phyloP scores from a whole-genome alignment of 225 moss, liverwort and hornwort genomes.

The Pseudoscleropodium purum region DNA sequence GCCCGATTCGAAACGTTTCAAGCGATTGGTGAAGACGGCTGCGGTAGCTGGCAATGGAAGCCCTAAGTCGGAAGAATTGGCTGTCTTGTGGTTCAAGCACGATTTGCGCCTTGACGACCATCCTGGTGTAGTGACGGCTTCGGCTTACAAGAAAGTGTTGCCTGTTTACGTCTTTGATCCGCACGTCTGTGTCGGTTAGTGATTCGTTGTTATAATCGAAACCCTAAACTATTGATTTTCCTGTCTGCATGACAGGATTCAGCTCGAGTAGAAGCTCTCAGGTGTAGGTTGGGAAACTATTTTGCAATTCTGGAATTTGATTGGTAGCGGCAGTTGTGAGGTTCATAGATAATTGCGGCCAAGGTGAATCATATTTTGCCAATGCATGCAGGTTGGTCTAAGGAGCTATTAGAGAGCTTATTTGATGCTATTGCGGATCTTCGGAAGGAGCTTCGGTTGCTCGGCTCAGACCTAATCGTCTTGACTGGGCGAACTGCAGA shows the following conservation, averaged over 20 bases:
- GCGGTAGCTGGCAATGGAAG: neutral
- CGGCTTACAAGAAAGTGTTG: slow-evolving; percentile 46
- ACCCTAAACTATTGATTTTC: neutral
- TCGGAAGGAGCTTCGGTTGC: slow-evolving; percentile 49
- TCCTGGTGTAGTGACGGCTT: slow-evolving; percentile 68
- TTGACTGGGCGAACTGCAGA: slow-evolving; percentile 54
- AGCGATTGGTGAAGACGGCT: neutral
- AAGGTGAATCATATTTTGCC: neutral
- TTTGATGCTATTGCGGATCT: slow-evolving; percentile 75
- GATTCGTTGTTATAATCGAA: neutral
- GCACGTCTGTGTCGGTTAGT: slow-evolving; percentile 57
- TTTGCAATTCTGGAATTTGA: neutral
- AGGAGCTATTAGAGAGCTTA: slow-evolving; percentile 56
- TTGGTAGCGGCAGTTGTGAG: neutral
- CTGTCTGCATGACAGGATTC: neutral
- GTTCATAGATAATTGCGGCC: neutral
- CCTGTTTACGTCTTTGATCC: slow-evolving; percentile 90
- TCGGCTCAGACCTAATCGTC: slow-evolving; percentile 66
- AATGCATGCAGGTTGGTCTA: slow-evolving; percentile 53
- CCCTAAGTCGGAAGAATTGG: slow-evolving; percentile 12
- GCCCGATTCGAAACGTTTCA: neutral
- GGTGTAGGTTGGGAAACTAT: neutral
- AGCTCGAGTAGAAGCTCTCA: neutral
- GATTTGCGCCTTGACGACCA: slow-evolving; percentile 95
- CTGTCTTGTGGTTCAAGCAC: slow-evolving; percentile 96